Base-by-base conservation (phyloP, 306 rosid genomes). In the Lathyrus tuberosus region DNA sequence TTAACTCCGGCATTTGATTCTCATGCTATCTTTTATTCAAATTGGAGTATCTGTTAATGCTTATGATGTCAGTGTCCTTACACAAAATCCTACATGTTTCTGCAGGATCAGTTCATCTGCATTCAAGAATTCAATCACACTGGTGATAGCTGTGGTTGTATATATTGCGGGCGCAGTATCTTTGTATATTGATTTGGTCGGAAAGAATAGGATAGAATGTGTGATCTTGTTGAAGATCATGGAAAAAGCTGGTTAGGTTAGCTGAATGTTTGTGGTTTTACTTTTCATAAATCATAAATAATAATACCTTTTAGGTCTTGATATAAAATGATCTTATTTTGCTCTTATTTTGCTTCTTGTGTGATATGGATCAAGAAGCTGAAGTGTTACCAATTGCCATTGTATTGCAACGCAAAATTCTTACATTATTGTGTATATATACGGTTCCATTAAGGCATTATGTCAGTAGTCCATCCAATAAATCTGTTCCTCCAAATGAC, bases 161-260 rank as follows among this genome's bases (percentile, higher is more conserved):
- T 48, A 77, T 68, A 63, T 38, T 75, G 81, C 78, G 67, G 79
- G 73, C 69, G 78, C 88, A 71, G 79, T 69, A 44, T 67, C 65
- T 65, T 76, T 82, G 82, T 81, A 88, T 74, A 83, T 82, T 84
- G 89, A 81, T 90, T 87, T 78, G 69, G 60, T 72, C 53, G 46
- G 73, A 72, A 72, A 79, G 76, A 79, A 82, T 82, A 87, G 85
- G 76, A 78, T 85, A 84, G 86, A 82, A 70, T 22, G 2, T 61
- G 35, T 72, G 87, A 76, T 82, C 78, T 68, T 71, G 76, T 73
- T 81, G 79, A 78, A 75, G 83, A 72, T 71, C 81, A 62, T 71
- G 80, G 67, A 76, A 76, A 76, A 76, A 76, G 68, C 59, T 77
- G 72, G 74, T 79, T 80, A 75, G 78, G 40, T 63, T 75, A 73